A percentile compares a stretch with the other conserved stretches of the same genome.
phyloP scores from a whole-genome alignment of 495 filamentous ascomycete genomes.

The Filosporella fistucella region DNA sequence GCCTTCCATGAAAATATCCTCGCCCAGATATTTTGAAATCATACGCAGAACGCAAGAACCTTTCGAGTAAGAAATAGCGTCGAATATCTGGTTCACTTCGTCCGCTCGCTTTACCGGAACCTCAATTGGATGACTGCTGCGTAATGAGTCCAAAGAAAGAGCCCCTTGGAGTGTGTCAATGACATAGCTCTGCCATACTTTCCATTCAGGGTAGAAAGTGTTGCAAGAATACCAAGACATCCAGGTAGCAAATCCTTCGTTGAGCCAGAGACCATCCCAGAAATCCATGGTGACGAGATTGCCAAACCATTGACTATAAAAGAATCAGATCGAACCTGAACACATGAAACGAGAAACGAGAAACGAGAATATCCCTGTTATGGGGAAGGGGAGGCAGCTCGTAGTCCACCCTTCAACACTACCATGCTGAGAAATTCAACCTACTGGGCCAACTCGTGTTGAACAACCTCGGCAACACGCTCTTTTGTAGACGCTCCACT shows the following conservation, averaged over 20 bases:
- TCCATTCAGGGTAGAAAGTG: slow-evolving; percentile 94
- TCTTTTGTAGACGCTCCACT: slow-evolving; percentile 91
- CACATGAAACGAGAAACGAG: too few relatives aligned
- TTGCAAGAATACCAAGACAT: slow-evolving; percentile 66
- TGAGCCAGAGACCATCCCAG: slow-evolving; percentile 98
- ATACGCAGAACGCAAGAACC: slow-evolving; percentile 94
- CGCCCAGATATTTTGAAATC: slow-evolving; percentile 93
- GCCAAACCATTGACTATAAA: slow-evolving; percentile 99
- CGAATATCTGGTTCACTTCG: slow-evolving; percentile 98
- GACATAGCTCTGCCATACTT: slow-evolving; percentile 96
- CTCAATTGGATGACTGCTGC: slow-evolving; percentile 95
- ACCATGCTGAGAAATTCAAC: slow-evolving; percentile 88
- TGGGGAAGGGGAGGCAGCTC: slow-evolving; percentile 96
- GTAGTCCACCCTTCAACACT: too few relatives aligned
- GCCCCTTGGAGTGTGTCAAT: slow-evolving; percentile 87
- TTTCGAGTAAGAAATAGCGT: slow-evolving; percentile 96
- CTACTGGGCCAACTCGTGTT: slow-evolving; percentile 95
- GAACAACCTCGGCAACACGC: slow-evolving; percentile 88
- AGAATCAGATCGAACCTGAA: too few relatives aligned
- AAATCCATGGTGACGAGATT: slow-evolving; percentile 99
- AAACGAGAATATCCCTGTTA: too few relatives aligned
- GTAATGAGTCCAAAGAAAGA: slow-evolving; percentile 80
- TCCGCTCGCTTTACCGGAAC: slow-evolving; percentile 80
- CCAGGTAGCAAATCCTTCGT: slow-evolving; percentile 98
- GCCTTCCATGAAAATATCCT: slow-evolving; percentile 91